These are phyloP conservation scores for Trichoderma sp. DNA, from an alignment of 2,329 filamentous ascomycete genomes.

Conservation along the genomic window DNA sequence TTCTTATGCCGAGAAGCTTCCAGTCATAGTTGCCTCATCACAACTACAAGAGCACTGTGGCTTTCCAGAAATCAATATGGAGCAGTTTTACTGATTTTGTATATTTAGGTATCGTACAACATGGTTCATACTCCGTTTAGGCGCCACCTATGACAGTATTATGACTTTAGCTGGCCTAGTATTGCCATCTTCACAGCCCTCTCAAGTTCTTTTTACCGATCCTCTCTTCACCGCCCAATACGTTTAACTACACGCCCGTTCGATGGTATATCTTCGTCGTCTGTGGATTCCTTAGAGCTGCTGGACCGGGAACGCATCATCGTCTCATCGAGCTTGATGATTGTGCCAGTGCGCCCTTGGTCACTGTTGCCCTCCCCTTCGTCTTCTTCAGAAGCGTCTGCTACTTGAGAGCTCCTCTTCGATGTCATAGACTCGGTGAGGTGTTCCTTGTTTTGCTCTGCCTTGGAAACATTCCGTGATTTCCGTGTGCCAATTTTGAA, in stretches of 20 bases:
- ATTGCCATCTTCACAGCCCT: constrained; percentile 25
- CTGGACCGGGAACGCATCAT: neutral
- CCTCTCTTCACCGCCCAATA: constrained; percentile 20
- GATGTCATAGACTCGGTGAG: neutral
- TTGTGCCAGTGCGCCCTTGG: constrained; percentile 10
- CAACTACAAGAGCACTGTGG: neutral
- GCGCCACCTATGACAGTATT: constrained; percentile 1
- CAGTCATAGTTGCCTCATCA: neutral
- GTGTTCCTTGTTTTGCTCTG: neutral
- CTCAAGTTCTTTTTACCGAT: constrained; percentile 20
- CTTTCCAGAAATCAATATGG: neutral
- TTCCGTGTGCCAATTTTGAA: constrained; percentile 52
- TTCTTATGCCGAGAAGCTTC: neutral
- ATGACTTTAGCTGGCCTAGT: constrained; percentile 1
- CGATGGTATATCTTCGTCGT: constrained; percentile 28
- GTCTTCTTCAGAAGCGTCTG: neutral
- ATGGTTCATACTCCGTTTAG: neutral
- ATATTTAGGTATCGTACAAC: neutral
- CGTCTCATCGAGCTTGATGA: neutral
- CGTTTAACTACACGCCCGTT: neutral
- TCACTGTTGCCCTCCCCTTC: neutral
- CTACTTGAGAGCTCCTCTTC: neutral
- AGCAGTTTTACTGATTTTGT: neutral
- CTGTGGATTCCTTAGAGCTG: constrained; percentile 23
- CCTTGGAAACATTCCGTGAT: constrained; percentile 9